Evolutionary conservation across 768 basidiomycete species (phyloP).

Genomic region (Pisolithus albus): DNA sequence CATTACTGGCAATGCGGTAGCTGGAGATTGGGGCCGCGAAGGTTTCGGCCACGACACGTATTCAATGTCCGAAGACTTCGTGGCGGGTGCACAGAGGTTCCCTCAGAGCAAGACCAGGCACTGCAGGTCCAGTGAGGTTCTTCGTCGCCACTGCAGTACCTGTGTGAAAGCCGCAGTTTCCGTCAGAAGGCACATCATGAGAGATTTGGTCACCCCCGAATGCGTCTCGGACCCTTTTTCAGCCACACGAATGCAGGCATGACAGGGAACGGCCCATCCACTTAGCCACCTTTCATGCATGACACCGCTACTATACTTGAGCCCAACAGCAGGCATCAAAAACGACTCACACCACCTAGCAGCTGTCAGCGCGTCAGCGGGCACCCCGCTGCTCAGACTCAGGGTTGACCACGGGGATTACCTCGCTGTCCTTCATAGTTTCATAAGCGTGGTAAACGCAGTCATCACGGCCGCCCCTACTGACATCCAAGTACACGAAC

Average conservation of each 20-base stretch:
- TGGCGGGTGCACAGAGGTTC: conserved; percentile 9
- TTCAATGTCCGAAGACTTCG: conserved; percentile 29
- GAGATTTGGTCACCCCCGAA: neutral
- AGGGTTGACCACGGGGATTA: conserved; percentile 28
- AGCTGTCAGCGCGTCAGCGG: conserved; percentile 11
- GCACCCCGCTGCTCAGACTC: conserved; percentile 15
- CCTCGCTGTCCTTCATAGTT: conserved; percentile 17
- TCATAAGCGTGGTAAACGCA: conserved; percentile 14
- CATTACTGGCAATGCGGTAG: neutral
- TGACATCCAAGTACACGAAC: neutral
- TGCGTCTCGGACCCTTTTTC: neutral
- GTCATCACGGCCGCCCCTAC: neutral
- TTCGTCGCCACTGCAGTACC: neutral
- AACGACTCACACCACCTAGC: conserved; percentile 7
- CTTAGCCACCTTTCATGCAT: too few species aligned
- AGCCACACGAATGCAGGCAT: neutral
- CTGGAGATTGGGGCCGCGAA: conserved; percentile 19
- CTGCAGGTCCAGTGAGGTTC: neutral
- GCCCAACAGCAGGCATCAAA: conserved; percentile 13
- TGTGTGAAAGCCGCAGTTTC: neutral
- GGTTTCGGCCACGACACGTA: conserved; percentile 12
- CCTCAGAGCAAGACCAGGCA: too few species aligned
- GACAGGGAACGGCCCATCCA: too few species aligned
- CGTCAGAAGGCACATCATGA: neutral
- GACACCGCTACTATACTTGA: conserved; percentile 10